Base-by-base conservation (phyloP, 1,284 basidiomycete genomes). In the Tilletiopsis washingtonensis region DNA sequence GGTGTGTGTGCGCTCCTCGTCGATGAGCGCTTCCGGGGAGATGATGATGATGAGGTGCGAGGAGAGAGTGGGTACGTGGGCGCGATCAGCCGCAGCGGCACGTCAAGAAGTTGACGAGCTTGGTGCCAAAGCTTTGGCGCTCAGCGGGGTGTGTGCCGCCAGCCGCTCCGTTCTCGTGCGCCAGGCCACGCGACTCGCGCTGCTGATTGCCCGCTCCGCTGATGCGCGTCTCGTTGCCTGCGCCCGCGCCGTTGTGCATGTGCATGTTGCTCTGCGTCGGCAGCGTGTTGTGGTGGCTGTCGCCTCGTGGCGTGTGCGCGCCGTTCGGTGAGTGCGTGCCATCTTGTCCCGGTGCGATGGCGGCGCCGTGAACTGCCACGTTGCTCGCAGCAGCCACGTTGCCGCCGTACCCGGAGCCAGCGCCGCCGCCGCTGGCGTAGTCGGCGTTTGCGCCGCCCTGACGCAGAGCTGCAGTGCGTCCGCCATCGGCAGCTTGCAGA, bases 81-180 rank as follows among this genome's bases (percentile, higher is more conserved):
- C n/a, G n/a, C n/a, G n/a, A n/a, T 61, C 48, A 73, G 34, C 51
- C 66, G 46, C 74, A 75, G 32, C 74, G 60, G 51, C 74, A 75
- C 2, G 73, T 74, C 38, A 75, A 51, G 32, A 75, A 54, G 34
- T 66, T 62, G 17, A 71, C 59, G 26, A 75, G 51, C 56, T 71
- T 73, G 56, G 69, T 64, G 5, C 74, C 73, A 45, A 68, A 66
- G 32, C 57, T 57, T 49, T 62, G 57, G 26, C 65, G 51, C 41
- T 64, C 64, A 9, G 58, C 60, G 1, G 59, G 62, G 47, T 64
- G 57, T 21, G 57, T 51, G 32, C 17, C 12, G 12, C 17, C 12
- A 17, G 21, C 42, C n/a, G 60, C 62, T 19, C 48, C 73, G 56
- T 59, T 74, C n/a, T n/a, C n/a, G n/a, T n/a, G n/a, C n/a, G 57